phyloP scores from a whole-genome alignment of 306 rosid genomes.

The Mimosa bimucronata region DNA sequence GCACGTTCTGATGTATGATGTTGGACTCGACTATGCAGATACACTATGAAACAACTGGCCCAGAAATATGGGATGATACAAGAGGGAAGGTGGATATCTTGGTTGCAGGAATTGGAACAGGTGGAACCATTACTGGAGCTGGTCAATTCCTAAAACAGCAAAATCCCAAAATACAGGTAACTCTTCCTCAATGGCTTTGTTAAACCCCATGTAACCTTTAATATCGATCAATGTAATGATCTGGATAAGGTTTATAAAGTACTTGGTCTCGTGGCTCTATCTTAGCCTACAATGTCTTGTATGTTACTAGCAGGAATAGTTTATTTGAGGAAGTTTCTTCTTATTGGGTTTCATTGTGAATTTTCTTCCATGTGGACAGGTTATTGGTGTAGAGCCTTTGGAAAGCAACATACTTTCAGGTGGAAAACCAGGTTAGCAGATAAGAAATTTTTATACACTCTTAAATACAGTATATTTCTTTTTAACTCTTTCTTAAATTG shows the following conservation, averaged over 20 bases:
- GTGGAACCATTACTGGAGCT: slow-evolving; percentile 92
- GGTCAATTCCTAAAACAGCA: slow-evolving; percentile 83
- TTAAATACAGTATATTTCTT: slow-evolving; percentile 21
- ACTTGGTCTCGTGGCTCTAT: slow-evolving; percentile 19
- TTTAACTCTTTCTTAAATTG: background rate
- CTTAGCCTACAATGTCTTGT: slow-evolving; percentile 13
- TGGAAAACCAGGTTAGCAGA: slow-evolving; percentile 89
- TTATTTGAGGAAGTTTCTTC: slow-evolving; percentile 26
- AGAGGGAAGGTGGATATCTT: slow-evolving; percentile 95
- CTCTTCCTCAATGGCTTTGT: slow-evolving; percentile 23
- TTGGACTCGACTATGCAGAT: slow-evolving; percentile 60
- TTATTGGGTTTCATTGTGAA: slow-evolving; percentile 21
- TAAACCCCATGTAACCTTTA: slow-evolving; percentile 1
- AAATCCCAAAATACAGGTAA: slow-evolving; percentile 85
- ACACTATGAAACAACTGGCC: slow-evolving; percentile 98
- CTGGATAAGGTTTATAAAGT: slow-evolving; percentile 12
- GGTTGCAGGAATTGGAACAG: slow-evolving; percentile 97
- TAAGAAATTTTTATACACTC: slow-evolving; percentile 37
- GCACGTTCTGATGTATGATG: slow-evolving; percentile 31
- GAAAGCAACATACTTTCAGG: slow-evolving; percentile 97
- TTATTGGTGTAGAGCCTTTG: slow-evolving; percentile 88
- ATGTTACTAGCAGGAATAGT: slow-evolving; percentile 21
- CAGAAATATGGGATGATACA: slow-evolving; percentile 99
- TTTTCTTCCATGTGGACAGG: slow-evolving; percentile 52
- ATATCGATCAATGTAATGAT: slow-evolving; percentile 24